Evolutionary conservation across 495 filamentous ascomycete species (phyloP), one percentile per base, ranked within the genome.

Genomic region (Sordaria brevicollis): DNA sequence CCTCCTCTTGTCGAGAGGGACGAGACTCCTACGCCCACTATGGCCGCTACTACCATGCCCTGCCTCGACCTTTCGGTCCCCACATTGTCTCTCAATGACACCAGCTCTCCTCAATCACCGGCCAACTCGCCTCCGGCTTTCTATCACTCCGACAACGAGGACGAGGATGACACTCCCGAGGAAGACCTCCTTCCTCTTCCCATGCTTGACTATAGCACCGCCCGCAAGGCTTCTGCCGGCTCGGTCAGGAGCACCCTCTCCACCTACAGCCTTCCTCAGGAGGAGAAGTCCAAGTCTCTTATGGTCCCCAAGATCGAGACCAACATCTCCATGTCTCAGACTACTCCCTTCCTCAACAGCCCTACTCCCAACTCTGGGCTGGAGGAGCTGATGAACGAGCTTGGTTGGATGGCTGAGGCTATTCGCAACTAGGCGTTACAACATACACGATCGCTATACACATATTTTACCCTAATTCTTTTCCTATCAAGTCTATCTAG

Each of bases 361-460:
- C 78, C 78, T 15, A 75, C 76, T 10, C 75, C 81, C 8, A 78
- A 81, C 57, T 71, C 79, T 3, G 80, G 81, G 19, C 71, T 84
- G 37, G 79, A 80, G 15, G 81, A 84, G 35, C 67, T 85, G 21
- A 76, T 83, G 17, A 80, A 54, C 54, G 82, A 84, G 71, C 67
- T 83, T 71, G 79, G 81, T 34, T 85, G 81, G 82, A 81, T 84
- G 79, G 80, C 78, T n/a, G 74, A 78, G 54, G 73, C 79, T 33
- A 81, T 83, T 68, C 73, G 75, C 21, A 73, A 57, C 35, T 80
- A 74, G 65, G 73, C 4, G 5, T 33, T 10, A 36, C 35, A 36
- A 3, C 35, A 49, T n/a, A 41, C 39, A 17, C 49, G 49, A 62
- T 31, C 25, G 13, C 25, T 62, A 62, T 17, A 31, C 49, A 11